Evolutionary conservation across 2,329 filamentous ascomycete species (phyloP), one percentile per base, ranked within the genome.

Genomic region (Fusarium pseudograminearum): DNA sequence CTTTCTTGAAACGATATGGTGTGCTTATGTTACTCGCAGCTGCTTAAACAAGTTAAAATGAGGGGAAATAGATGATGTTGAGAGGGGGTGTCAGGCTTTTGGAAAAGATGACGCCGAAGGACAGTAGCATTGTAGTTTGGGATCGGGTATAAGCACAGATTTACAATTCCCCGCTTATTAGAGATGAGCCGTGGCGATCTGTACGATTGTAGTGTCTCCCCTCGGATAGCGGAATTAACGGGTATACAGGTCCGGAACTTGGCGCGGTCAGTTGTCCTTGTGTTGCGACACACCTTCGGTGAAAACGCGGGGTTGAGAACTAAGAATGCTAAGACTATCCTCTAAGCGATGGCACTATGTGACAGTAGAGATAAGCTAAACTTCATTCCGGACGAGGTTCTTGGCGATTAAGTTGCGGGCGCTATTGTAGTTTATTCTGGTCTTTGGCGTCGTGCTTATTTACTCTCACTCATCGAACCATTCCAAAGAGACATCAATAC

Each of bases 401-500:
- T 51, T 51, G 47, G 33, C 47, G 24, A 51, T 51, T 51, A 51
- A 20, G 47, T 40, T 51, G 24, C 47, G 47, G 47, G 47, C 36
- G 31, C 33, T 38, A 40, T 16, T 14, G 47, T 38, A 51, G 47
- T 40, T 40, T 40, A 15, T 12, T 24, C 18, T 5, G 28, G 28
- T 30, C 28, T 18, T 36, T 36, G 40, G 34, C 33, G 22, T 20
- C 6, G 26, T 28, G 47, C 52, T 55, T 62, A 62, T 62, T 62
- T 62, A 62, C 47, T 53, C 41, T 41, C 57, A 47, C 41, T 56
- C 57, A 26, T 45, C 30, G 36, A 42, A 42, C 36, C 44, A 22
- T 38, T 38, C 10, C 20, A 42, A 46, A 46, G 28, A 30, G 28
- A 31, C 44, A 20, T 22, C 26, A 30, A 15, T 15, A 46, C 18